Evolutionary conservation across 208 protist species (phyloP), one percentile per base, ranked within the genome.

Genomic region (Blechomonas ayalai): DNA sequence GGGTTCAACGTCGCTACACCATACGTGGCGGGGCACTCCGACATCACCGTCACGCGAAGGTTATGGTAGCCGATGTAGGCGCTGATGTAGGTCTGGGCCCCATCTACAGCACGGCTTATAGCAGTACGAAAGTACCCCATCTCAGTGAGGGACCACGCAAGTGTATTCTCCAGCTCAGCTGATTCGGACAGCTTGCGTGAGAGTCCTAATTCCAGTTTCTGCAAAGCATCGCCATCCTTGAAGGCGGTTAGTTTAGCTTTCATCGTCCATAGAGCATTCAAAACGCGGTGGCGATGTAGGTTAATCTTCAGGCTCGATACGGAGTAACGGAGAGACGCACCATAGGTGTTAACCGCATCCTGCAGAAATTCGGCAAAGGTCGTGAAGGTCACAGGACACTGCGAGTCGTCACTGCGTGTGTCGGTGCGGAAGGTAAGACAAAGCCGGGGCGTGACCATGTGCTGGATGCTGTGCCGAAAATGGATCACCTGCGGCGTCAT

Each of bases 181-280:
- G 47, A 55, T 20, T 41, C 20, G 9, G 76, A 78, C 26, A 92
- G 61, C 46, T 73, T 71, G n/a, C 79, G 73, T 32, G 48, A 55
- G 8, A 89, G 56, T 34, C 53, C 56, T 10, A 89, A 16, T 58
- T 86, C 63, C 29, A 89, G 59, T 25, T 73, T 75, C 18, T 67
- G 51, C 12, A 92, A 54, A n/a, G 84, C 16, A 39, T 52, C 27
- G 19, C 38, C 18, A 6, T 60, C 59, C 8, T 69, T 61, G 29
- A 89, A 32, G 1, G 67, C 25, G 6, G 63, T 69, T 37, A 86
- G 42, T 35, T 77, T 77, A 40, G 63, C 31, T 28, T 54, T 52
- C 25, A 92, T 49, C 26, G 60, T 69, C 83, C 76, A 89, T 9
- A 89, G 31, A 10, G 52, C 50, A 22, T 46, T 73, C n/a, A 92